Conservation (phyloP, 345 rosid genomes). For the Brassica juncea region DNA sequence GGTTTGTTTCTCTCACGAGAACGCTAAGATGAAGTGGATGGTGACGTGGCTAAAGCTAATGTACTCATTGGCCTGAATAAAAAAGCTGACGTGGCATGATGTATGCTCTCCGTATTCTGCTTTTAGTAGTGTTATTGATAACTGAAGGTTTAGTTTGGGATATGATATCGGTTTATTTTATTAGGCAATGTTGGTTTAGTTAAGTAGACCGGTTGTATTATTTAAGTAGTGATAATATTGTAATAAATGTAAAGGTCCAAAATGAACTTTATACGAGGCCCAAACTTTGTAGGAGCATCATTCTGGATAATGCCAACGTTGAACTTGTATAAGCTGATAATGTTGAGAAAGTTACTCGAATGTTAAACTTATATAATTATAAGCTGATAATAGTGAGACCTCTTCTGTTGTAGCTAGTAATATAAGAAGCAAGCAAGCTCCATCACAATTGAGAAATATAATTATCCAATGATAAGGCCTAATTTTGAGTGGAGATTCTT, state of each 20-base stretch:
- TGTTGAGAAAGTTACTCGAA: neutral
- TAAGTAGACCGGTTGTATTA: neutral
- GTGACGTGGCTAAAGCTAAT: neutral
- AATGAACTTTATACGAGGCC: neutral
- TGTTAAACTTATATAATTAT: neutral
- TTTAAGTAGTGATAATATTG: neutral
- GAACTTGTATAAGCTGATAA: neutral
- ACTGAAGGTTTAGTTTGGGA: too few relatives aligned
- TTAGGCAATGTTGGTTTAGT: neutral
- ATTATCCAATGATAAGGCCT: neutral
- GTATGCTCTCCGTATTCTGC: too few relatives aligned
- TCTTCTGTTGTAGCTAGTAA: neutral
- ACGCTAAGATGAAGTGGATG: neutral
- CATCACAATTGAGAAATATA: neutral
- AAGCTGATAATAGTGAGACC: neutral
- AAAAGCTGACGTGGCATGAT: too few relatives aligned
- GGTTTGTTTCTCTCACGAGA: neutral
- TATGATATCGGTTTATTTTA: too few relatives aligned
- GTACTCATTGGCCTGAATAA: too few relatives aligned
- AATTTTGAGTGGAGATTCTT: conserved; percentile 10
- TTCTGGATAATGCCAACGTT: neutral
- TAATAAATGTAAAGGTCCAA: neutral
- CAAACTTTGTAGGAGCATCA: neutral
- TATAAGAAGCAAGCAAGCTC: neutral
- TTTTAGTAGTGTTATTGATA: too few relatives aligned